Evolutionary conservation across 345 rosid genomes (phyloP).

Genomic region (Jatropha curcas): DNA sequence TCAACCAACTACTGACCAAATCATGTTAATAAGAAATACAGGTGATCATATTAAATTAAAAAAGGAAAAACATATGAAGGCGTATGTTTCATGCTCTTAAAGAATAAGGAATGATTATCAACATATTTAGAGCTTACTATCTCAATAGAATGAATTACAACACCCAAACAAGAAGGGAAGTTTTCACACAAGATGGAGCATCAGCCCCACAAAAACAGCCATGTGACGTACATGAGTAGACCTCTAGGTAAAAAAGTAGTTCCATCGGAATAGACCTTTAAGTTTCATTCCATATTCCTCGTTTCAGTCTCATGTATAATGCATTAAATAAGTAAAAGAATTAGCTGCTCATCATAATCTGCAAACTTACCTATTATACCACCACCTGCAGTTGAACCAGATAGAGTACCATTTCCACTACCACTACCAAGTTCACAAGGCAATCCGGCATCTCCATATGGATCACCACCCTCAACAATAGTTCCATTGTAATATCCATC

Average conservation of each 20-base stretch:
- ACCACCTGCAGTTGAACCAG: constrained; percentile 79
- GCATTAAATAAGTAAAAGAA: not conserved
- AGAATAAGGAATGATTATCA: not conserved
- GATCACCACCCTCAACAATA: constrained; percentile 63
- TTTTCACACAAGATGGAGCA: not conserved
- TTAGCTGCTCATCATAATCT: constrained; percentile 7
- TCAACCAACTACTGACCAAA: not conserved
- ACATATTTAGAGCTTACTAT: not conserved
- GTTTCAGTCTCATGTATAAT: not conserved
- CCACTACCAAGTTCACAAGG: constrained; percentile 99
- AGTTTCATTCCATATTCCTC: not conserved
- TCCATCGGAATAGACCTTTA: no score
- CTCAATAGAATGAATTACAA: not conserved
- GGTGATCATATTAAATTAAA: not conserved
- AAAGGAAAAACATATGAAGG: not conserved
- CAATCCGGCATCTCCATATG: constrained; percentile 78
- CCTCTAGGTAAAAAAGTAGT: no score
- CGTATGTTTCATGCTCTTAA: not conserved
- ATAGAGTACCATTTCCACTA: constrained; percentile 71
- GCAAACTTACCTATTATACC: constrained; percentile 72
- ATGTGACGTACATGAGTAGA: not conserved
- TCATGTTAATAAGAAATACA: not conserved
- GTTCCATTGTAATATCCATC: constrained; percentile 72
- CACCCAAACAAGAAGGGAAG: not conserved
- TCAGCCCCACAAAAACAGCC: not conserved